Percentiles rank a stretch among this genome's conserved stretches.
phyloP scores from a whole-genome alignment of 2,329 filamentous ascomycete genomes.

The Neobulgaria alba region DNA sequence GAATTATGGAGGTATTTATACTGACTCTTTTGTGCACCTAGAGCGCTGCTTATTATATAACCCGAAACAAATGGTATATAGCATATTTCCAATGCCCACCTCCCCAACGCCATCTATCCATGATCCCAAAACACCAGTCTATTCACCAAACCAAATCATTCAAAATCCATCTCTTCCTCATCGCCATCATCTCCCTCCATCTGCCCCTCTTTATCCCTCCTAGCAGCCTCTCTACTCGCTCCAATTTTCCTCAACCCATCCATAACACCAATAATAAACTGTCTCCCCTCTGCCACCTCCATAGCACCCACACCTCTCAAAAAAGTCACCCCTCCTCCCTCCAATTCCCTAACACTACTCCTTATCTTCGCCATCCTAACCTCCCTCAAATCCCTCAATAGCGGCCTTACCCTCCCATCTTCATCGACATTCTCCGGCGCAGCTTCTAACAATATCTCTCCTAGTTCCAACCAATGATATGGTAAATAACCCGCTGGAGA shows the following conservation, averaged over 20 bases:
- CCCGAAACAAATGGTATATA: no score
- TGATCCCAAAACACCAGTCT: no score
- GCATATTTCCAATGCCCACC: no score
- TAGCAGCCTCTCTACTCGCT: constrained; percentile 66
- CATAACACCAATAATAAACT: constrained; percentile 76
- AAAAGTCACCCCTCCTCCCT: constrained; percentile 65
- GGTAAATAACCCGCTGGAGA: constrained; percentile 65
- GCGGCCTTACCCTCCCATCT: constrained; percentile 62
- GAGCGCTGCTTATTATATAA: no score
- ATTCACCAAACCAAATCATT: no score
- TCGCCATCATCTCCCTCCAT: constrained; percentile 49
- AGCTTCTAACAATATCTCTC: constrained; percentile 77
- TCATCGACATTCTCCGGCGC: constrained; percentile 75
- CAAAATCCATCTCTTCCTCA: constrained; percentile 32
- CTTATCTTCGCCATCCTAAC: constrained; percentile 85
- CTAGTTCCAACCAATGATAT: constrained; percentile 92
- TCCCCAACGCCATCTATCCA: no score
- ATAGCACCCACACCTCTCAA: constrained; percentile 76
- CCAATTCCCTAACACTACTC: constrained; percentile 61
- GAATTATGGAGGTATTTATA: no score
- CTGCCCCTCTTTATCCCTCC: constrained; percentile 69
- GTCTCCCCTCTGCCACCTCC: constrained; percentile 81
- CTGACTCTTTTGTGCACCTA: no score
- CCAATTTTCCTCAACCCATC: constrained; percentile 82
- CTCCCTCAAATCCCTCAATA: constrained; percentile 77